Base-by-base conservation (phyloP, 768 basidiomycete species). In the Tricholoma matsutake region DNA sequence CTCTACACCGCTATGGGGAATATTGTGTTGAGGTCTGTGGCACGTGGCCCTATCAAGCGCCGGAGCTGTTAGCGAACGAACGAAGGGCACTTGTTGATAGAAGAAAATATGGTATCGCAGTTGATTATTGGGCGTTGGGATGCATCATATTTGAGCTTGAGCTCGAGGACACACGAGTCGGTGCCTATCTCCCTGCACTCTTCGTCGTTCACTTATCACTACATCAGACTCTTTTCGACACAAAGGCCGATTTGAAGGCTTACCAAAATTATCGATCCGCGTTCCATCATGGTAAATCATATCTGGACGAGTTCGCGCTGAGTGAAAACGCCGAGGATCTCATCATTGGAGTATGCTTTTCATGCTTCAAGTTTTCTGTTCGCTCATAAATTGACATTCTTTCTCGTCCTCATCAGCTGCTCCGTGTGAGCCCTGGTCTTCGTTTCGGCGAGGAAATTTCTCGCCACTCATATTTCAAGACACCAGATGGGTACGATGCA, bases 61-160 rank as follows among this genome's bases (percentile, higher is more conserved):
- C 80, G 0, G 80, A 81, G 59, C 65, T 80, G 59, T 58, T 76
- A 51, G 64, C 54, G n/a, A 76, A 73, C 35, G 58, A 65, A 51
- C 57, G 57, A 2, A 55, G 64, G n/a, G n/a, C 7, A 8, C 65
- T n/a, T 0, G 56, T 20, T 35, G 39, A 59, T 5, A 68, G 53
- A 49, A 65, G 31, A 20, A 63, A 45, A 34, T 79, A 79, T 49
- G 74, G 76, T 8, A 54, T 61, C 0, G 64, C 67, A 1, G 72
- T 78, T 11, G 77, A 81, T 56, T 80, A 77, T 68, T 81, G 79
- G 79, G 71, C 70, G 0, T 64, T 79, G 9, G 79, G 80, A 6
- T 78, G 78, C 47, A 67, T 81, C 10, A 61, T 73, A 8, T 81
- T 71, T 60, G 76, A 79, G 61, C 60, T 81, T 11, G 70, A 77